Percentiles rank a stretch among this genome's conserved stretches.
Conservation (phyloP, 1,139 yeast genomes). For the Candida sojae region DNA sequence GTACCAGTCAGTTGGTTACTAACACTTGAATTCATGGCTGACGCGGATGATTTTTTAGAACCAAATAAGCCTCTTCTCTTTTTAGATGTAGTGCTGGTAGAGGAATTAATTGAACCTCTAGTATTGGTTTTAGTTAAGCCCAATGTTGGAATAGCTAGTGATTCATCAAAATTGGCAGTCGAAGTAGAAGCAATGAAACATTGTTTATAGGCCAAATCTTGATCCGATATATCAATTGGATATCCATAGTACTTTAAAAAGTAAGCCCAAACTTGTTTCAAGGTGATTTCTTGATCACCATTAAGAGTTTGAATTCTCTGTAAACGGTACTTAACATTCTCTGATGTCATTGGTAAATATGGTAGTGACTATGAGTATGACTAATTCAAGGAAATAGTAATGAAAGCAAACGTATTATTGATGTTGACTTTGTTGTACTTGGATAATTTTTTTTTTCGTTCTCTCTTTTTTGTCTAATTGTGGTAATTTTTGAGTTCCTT, state of each 20-base stretch:
- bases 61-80: conserved; percentile 24
- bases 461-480: not conserved
- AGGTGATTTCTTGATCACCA: conserved; percentile 41
- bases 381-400: too few species aligned
- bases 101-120: conserved; percentile 29
- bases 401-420: too few species aligned
- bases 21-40: conserved; percentile 13
- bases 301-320: conserved; percentile 45
- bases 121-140: conserved; percentile 30
- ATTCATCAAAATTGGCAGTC: conserved; percentile 20
- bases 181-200: conserved; percentile 37
- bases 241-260: conserved; percentile 41
- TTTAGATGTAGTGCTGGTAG: conserved; percentile 20
- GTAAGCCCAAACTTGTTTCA: conserved; percentile 47
- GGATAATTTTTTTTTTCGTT: not conserved
- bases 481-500: not conserved
- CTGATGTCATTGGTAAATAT: conserved; percentile 10
- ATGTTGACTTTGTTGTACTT: not conserved
- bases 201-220: conserved; percentile 33
- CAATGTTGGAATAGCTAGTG: conserved; percentile 18
- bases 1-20: conserved; percentile 13
- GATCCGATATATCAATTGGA: conserved; percentile 29
- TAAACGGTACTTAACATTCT: conserved; percentile 26
- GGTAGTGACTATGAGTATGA: not conserved
- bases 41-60: conserved; percentile 13